Percentiles rank a stretch among this genome's conserved stretches.
phyloP scores from a whole-genome alignment of 139 green algal species.

The Chlorella vulgaris region DNA sequence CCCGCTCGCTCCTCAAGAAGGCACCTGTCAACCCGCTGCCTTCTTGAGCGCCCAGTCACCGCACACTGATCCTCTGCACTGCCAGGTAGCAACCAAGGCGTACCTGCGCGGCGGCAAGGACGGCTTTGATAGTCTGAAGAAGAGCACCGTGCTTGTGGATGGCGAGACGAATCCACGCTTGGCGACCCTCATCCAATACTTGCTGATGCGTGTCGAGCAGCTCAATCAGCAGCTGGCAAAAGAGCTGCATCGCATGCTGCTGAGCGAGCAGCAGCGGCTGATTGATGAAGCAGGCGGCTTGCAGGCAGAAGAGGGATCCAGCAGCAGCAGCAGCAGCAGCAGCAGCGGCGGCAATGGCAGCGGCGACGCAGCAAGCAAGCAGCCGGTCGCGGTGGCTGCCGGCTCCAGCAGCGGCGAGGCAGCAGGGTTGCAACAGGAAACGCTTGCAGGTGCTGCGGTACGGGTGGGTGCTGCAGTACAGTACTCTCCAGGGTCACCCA shows the following conservation, averaged over 20 bases:
- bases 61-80: too few species aligned
- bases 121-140: slow-evolving; percentile 65
- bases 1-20: too few species aligned
- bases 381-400: background rate
- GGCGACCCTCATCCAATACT: slow-evolving; percentile 39
- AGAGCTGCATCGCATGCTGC: slow-evolving; percentile 21
- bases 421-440: too few species aligned
- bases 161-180: slow-evolving; percentile 41
- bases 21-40: too few species aligned
- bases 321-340: background rate
- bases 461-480: background rate
- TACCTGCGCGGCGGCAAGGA: slow-evolving; percentile 81
- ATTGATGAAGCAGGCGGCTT: background rate
- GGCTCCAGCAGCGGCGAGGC: background rate
- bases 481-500: slow-evolving; percentile 2
- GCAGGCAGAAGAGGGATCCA: too few species aligned
- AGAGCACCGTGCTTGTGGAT: slow-evolving; percentile 37
- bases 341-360: slow-evolving; percentile 1
- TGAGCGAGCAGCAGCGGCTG: background rate
- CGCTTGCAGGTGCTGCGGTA: background rate
- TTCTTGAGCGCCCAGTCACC: too few species aligned
- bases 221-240: slow-evolving; percentile 25
- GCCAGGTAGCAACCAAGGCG: slow-evolving; percentile 64
- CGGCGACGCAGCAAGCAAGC: background rate
- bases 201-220: slow-evolving; percentile 31